Conservation (phyloP, 1,284 basidiomycete species). For the Puccinia triticina region DNA sequence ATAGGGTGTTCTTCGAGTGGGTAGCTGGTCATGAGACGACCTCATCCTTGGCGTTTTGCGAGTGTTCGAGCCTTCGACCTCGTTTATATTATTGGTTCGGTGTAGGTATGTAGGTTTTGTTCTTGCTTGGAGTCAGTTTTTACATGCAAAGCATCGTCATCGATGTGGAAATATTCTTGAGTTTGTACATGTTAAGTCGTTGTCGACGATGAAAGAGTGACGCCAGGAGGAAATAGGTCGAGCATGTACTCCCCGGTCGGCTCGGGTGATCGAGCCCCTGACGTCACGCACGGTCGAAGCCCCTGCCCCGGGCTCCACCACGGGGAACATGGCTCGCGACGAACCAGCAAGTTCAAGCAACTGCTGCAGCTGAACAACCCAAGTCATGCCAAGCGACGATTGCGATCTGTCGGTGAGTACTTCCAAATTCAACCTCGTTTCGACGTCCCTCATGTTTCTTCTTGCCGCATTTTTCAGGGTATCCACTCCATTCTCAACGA, state of each 20-base stretch:
- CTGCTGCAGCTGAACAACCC: too few relatives aligned
- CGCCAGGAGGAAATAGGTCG: background rate
- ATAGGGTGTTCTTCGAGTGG: slow-evolving; percentile 6
- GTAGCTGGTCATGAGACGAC: background rate
- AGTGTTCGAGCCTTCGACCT: background rate
- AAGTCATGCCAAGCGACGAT: too few relatives aligned
- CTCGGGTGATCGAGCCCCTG: background rate
- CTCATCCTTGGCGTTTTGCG: background rate
- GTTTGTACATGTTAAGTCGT: too few relatives aligned
- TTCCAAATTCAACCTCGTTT: too few relatives aligned
- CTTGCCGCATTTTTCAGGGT: background rate
- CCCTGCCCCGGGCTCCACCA: too few relatives aligned
- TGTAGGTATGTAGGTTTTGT: background rate
- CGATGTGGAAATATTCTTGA: too few relatives aligned
- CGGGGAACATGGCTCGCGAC: too few relatives aligned
- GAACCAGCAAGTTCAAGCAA: too few relatives aligned
- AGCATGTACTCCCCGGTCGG: background rate
- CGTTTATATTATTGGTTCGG: background rate
- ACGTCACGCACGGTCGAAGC: background rate
- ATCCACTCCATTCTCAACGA: background rate
- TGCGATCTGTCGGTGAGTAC: too few relatives aligned
- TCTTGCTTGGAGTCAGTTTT: background rate
- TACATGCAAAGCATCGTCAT: background rate
- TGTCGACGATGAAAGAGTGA: too few relatives aligned
- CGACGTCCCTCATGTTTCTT: too few relatives aligned